A percentile compares a stretch with the other conserved stretches of the same genome.
phyloP scores from a whole-genome alignment of 306 rosid genomes.

The Senna tora region DNA sequence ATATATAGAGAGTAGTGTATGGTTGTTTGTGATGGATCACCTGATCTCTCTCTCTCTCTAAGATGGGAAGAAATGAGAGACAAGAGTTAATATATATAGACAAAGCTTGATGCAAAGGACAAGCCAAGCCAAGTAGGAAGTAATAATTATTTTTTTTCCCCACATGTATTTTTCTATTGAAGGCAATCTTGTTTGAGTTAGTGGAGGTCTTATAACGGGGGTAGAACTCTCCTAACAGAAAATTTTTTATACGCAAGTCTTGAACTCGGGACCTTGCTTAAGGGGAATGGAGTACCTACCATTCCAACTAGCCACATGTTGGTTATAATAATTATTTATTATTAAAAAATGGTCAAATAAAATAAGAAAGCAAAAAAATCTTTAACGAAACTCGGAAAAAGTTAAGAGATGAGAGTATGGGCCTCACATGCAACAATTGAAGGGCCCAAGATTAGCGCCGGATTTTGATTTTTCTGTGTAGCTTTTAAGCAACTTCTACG shows the following conservation, averaged over 20 bases:
- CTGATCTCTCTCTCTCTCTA: slow-evolving; percentile 6
- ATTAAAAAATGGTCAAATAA: neutral
- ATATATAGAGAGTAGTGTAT: slow-evolving; percentile 5
- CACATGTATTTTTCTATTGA: too few species aligned
- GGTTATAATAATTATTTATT: slow-evolving; percentile 26
- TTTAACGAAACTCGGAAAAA: neutral
- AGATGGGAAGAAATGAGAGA: slow-evolving; percentile 19
- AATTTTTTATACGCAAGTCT: too few species aligned
- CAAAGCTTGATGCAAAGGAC: slow-evolving; percentile 4
- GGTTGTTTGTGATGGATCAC: neutral
- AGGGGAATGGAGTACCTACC: too few species aligned
- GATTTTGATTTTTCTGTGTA: slow-evolving; percentile 31
- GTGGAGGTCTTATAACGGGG: too few species aligned
- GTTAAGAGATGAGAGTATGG: slow-evolving; percentile 4
- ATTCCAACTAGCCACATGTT: too few species aligned
- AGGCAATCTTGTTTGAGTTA: too few species aligned
- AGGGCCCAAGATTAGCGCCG: slow-evolving; percentile 48
- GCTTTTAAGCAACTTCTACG: neutral
- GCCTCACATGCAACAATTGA: slow-evolving; percentile 43
- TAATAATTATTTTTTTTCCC: slow-evolving; percentile 26
- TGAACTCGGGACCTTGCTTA: too few species aligned
- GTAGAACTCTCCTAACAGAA: too few species aligned
- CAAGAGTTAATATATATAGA: slow-evolving; percentile 36
- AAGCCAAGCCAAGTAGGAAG: slow-evolving; percentile 25
- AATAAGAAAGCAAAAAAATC: neutral